Percentiles rank a stretch among this genome's conserved stretches.
phyloP scores from a whole-genome alignment of 306 rosid species.

The Quercus berberidifolia region DNA sequence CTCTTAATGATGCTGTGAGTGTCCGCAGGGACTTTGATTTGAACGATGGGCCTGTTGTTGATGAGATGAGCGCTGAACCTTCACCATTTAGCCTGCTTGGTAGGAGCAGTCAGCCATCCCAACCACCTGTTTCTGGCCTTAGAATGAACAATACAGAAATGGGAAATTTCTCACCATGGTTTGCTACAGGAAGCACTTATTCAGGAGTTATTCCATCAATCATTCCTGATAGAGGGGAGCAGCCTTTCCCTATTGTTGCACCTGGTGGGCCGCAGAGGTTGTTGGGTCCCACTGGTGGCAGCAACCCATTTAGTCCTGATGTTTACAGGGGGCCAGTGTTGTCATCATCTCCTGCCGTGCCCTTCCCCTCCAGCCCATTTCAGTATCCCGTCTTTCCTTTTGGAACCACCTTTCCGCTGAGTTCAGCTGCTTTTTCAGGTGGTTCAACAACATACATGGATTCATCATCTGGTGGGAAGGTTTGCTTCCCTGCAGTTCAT shows the following conservation, averaged over 20 bases:
- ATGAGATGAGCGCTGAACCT: constrained; percentile 45
- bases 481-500: constrained; percentile 52
- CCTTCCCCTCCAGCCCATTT: constrained; percentile 49
- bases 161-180: constrained; percentile 60
- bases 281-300: constrained; percentile 46
- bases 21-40: constrained; percentile 61
- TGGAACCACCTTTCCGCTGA: constrained; percentile 53
- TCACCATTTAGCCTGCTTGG: constrained; percentile 32
- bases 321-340: constrained; percentile 52
- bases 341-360: constrained; percentile 60
- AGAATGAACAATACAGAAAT: constrained; percentile 49
- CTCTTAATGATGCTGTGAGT: constrained; percentile 32
- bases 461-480: constrained; percentile 56
- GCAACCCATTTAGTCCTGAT: constrained; percentile 49
- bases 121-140: constrained; percentile 43
- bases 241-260: constrained; percentile 53
- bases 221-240: constrained; percentile 55
- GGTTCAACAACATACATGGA: constrained; percentile 48
- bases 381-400: constrained; percentile 64
- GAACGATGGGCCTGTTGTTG: constrained; percentile 61
- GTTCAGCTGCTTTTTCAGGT: constrained; percentile 47
- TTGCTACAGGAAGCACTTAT: constrained; percentile 58
- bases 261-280: constrained; percentile 58
- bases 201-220: constrained; percentile 63
- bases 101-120: constrained; percentile 43